Evolutionary conservation across 345 rosid genomes (phyloP), one percentile per base, ranked within the genome.

Genomic region (Noccaea bulbosa): DNA sequence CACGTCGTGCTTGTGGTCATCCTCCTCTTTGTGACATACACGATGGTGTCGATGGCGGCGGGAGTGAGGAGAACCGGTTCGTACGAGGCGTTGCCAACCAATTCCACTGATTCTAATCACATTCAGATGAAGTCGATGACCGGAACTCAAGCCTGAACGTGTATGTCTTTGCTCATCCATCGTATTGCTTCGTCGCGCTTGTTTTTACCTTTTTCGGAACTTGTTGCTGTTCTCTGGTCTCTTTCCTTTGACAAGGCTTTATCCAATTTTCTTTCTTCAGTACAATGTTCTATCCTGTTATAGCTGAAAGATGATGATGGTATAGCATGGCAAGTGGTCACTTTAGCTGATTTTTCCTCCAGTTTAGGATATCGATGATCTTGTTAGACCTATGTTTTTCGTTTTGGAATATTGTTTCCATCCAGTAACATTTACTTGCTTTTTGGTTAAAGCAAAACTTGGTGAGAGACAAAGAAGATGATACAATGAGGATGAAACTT

Each of bases 111-210:
- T 75, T 62, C 87, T 61, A 81, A 67, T 78, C 83, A 76, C 40
- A 83, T 87, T 81, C 97, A 88, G 84, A 87, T 91, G 97, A 91
- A 91, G 82, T 83, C 96, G 3, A 78, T 91, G 81, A 45, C 85
- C 0, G 96, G 97, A 6, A 88, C 84, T 14, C 97, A 91, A 83
- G 93, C 93, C 12, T 91, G 85, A 88, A 50, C 7, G 24, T 51
- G 24, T 60, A 14, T 60, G 52, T 12, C 30, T 20, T 24, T 12
- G 38, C n/a, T 45, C 43, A 14, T 60, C 45, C 41, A 52, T 60
- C 15, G 12, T 58, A 22, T 73, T 56, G 51, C 27, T 40, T 62
- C 62, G 32, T 63, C 12, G n/a, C 3, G 3, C 33, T 47, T 2
- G 58, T 37, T 65, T 12, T n/a, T 8, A 40, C 9, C 51, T 32